Conservation (phyloP, 192 early-diverging fungal genomes). For the Cladochytrium replicatum region DNA sequence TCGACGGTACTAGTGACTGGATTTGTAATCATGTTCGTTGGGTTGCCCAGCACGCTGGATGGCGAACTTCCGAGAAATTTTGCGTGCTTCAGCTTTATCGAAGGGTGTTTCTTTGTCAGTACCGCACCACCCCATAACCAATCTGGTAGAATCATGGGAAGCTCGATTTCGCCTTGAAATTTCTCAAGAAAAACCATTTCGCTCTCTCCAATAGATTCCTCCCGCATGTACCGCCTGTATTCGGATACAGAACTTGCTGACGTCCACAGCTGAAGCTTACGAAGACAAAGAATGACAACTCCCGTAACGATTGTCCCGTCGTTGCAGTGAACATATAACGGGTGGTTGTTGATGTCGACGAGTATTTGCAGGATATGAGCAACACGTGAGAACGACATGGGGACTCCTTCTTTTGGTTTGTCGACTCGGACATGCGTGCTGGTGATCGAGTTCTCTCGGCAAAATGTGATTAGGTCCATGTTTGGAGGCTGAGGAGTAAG, state of each 20-base stretch:
- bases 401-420: conserved; percentile 76
- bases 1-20: too few relatives aligned
- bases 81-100: conserved; percentile 51
- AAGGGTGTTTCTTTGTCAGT: conserved; percentile 57
- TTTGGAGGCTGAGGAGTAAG: conserved; percentile 69
- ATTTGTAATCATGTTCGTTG: too few relatives aligned
- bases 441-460: conserved; percentile 48
- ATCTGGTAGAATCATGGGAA: conserved; percentile 27
- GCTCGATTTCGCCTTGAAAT: not conserved
- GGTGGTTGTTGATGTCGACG: conserved; percentile 60
- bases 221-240: conserved; percentile 27
- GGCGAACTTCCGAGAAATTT: too few relatives aligned
- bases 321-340: conserved; percentile 83
- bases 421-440: conserved; percentile 62
- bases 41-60: too few relatives aligned
- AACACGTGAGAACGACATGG: conserved; percentile 64
- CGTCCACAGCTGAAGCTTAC: conserved; percentile 88
- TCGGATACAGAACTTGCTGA: conserved; percentile 39
- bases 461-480: conserved; percentile 50
- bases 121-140: conserved; percentile 65
- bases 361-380: conserved; percentile 52
- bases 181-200: conserved; percentile 32
- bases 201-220: conserved; percentile 58
- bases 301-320: conserved; percentile 84
- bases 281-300: conserved; percentile 70